These are phyloP conservation scores for Clausena lansium DNA, from an alignment of 345 rosid genomes.

Conservation along the genomic window DNA sequence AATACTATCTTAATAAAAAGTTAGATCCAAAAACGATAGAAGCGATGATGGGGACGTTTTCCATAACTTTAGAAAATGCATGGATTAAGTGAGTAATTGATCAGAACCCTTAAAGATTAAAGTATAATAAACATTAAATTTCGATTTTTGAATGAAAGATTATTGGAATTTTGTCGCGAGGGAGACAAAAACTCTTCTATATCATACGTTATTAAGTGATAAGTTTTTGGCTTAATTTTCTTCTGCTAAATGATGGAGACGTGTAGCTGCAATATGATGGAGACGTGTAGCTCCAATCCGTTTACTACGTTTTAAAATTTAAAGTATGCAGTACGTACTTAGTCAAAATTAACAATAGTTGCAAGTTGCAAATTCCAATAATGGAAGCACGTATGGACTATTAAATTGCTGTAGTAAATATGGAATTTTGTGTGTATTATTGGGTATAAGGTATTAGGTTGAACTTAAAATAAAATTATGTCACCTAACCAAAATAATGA, in stretches of 20 bases:
- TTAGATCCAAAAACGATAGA: no score
- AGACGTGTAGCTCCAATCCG: not conserved
- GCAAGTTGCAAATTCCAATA: not conserved
- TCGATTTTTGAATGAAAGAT: no score
- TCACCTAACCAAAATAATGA: slow-evolving; percentile 7
- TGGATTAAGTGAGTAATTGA: no score
- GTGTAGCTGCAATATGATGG: not conserved
- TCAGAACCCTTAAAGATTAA: no score
- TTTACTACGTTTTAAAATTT: not conserved
- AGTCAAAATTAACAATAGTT: slow-evolving; percentile 8
- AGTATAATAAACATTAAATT: no score
- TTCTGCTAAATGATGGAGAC: not conserved
- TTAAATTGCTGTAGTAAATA: no score
- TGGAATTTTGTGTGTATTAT: not conserved
- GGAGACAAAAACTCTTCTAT: no score
- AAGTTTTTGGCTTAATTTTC: not conserved
- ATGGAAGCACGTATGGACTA: not conserved
- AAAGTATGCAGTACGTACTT: not conserved
- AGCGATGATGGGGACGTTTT: no score
- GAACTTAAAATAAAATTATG: slow-evolving; percentile 1
- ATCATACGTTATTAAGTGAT: not conserved
- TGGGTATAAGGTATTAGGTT: slow-evolving; percentile 7
- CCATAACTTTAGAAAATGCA: no score
- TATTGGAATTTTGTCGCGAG: no score
- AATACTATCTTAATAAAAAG: no score